phyloP scores from a whole-genome alignment of 1,284 basidiomycete species.

The Erythrobasidium hasegawianum region DNA sequence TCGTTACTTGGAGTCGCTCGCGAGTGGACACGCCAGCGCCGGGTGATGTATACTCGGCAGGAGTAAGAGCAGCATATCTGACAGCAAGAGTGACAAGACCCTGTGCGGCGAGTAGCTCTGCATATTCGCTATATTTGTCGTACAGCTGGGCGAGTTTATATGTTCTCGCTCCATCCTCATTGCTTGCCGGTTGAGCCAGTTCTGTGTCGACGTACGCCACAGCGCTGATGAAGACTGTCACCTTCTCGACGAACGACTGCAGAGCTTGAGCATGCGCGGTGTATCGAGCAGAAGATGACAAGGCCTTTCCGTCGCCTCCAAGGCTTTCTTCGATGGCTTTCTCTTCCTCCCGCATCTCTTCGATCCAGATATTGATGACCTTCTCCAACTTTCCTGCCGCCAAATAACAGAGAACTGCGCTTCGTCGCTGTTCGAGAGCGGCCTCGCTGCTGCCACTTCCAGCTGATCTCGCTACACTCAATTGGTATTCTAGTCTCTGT shows the following conservation, averaged over 20 bases:
- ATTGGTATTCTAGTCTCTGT: conserved; percentile 80
- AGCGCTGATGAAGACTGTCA: conserved; percentile 86
- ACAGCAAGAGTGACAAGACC: conserved; percentile 80
- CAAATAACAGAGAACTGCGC: conserved; percentile 81
- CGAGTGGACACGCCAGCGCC: conserved; percentile 24
- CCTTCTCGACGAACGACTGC: conserved; percentile 95
- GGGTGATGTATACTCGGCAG: conserved; percentile 61
- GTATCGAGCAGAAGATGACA: conserved; percentile 53
- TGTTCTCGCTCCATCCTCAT: conserved; percentile 58
- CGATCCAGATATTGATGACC: conserved; percentile 85
- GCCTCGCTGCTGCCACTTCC: conserved; percentile 48
- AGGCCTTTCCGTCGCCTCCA: conserved; percentile 52
- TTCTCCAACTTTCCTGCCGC: conserved; percentile 86
- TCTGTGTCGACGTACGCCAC: conserved; percentile 83
- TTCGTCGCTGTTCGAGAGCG: conserved; percentile 67
- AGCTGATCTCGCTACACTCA: conserved; percentile 58
- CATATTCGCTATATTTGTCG: conserved; percentile 93
- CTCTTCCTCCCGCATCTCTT: conserved; percentile 88
- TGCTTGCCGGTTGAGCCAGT: conserved; percentile 55
- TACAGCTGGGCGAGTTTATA: conserved; percentile 85
- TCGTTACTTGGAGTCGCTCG: conserved; percentile 16
- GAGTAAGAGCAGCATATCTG: conserved; percentile 74
- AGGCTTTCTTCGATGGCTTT: conserved; percentile 45
- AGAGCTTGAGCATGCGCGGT: conserved; percentile 82
- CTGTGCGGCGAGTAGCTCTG: conserved; percentile 83